Base-by-base conservation (phyloP, 2,329 filamentous ascomycete species). In the Fusarium equiseti region DNA sequence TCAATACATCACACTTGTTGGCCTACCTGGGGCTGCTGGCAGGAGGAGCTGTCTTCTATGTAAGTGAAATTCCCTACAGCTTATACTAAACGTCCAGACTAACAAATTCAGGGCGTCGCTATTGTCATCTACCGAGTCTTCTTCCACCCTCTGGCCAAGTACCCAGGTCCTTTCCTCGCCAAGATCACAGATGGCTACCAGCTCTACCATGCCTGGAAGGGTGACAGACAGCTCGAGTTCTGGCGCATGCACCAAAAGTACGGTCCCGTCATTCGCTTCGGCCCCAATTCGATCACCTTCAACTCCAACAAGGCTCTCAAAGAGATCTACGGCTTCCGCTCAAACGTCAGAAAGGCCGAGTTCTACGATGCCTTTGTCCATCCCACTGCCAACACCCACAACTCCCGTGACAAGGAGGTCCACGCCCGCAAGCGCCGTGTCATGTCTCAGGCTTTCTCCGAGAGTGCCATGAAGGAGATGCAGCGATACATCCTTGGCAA, bases 351-450 rank as follows among this genome's bases (percentile, higher is more conserved):
- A 79, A 93, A 93, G 81, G 86, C 90, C 43, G 86, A 90, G 72
- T 93, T 93, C 81, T 93, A 93, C 82, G 87, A 91, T 70, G 90
- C 89, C 43, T 93, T 92, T 77, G 89, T 90, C 2, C 89, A 91
- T 60, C 91, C 90, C 18, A 87, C 89, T 2, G 87, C 89, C 73
- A 93, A 92, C 81, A 92, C 91, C 3, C 91, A 93, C 81, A 92
- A 91, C 80, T 86, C 85, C 3, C 90, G 92, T 55, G 89, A 92
- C 76, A 92, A 91, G 81, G 81, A 84, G 0, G 81, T 88, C 44
- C 91, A 94, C 77, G 90, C 90, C 31, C 88, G 91, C 56, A 93
- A 93, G 83, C 84, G 91, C 42, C 85, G 90, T 27, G 90, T 92
- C 29, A 82, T 94, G 38, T 89, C 89, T n/a, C 90, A 92, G 72